phyloP scores from a whole-genome alignment of 495 filamentous ascomycete genomes.

The Penicillium cinerascens region DNA sequence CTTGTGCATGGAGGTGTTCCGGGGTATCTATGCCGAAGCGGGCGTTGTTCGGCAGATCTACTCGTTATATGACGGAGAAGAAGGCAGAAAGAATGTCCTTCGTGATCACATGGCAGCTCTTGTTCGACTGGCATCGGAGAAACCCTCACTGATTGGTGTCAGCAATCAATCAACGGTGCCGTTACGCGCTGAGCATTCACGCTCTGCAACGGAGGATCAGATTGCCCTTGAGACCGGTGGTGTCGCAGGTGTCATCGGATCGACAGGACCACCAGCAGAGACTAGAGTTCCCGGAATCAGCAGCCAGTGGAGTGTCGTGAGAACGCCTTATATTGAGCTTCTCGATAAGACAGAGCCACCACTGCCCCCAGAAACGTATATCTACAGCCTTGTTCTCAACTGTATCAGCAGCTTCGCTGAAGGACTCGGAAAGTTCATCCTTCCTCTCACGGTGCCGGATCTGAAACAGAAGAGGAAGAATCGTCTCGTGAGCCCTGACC shows the following conservation, averaged over 20 bases:
- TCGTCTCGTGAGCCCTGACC: slow-evolving; percentile 31
- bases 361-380: slow-evolving; percentile 80
- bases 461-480: slow-evolving; percentile 53
- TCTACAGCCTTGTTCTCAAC: slow-evolving; percentile 83
- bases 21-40: slow-evolving; percentile 77
- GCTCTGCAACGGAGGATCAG: slow-evolving; percentile 63
- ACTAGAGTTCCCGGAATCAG: slow-evolving; percentile 72
- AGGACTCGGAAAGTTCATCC: slow-evolving; percentile 84
- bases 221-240: slow-evolving; percentile 83
- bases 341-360: slow-evolving; percentile 90
- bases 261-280: slow-evolving; percentile 63
- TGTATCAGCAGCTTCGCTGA: slow-evolving; percentile 88
- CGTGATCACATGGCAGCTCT: slow-evolving; percentile 77
- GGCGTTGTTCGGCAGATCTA: slow-evolving; percentile 77
- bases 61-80: slow-evolving; percentile 67
- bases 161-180: slow-evolving; percentile 82
- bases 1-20: slow-evolving; percentile 86
- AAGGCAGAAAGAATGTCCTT: slow-evolving; percentile 72
- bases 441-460: slow-evolving; percentile 78
- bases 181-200: slow-evolving; percentile 36
- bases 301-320: slow-evolving; percentile 81
- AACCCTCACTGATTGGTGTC: slow-evolving; percentile 80
- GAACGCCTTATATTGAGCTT: slow-evolving; percentile 87
- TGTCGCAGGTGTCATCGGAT: slow-evolving; percentile 80
- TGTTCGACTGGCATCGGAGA: slow-evolving; percentile 86